These are phyloP conservation scores for Plantago major DNA, from an alignment of 257 asterid genomes.

Conservation along the genomic window DNA sequence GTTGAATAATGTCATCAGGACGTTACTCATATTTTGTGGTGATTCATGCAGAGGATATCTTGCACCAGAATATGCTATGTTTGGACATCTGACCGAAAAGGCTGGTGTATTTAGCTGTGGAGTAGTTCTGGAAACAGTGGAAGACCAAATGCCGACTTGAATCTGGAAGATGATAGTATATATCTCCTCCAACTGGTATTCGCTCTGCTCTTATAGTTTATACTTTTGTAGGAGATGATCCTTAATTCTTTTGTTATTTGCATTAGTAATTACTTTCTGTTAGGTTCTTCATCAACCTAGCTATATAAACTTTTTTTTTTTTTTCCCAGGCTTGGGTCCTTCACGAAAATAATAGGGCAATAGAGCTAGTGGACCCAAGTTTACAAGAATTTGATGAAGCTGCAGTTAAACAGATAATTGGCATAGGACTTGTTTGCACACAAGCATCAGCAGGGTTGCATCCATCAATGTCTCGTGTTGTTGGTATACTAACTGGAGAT, in stretches of 20 bases:
- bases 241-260: too few relatives aligned
- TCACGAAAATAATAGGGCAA: conserved; percentile 21
- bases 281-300: background rate
- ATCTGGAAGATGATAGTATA: conserved; percentile 40
- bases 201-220: too few relatives aligned
- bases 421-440: conserved; percentile 53
- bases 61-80: conserved; percentile 75
- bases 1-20: too few relatives aligned
- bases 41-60: conserved; percentile 48
- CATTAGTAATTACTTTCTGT: too few relatives aligned
- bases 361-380: conserved; percentile 23
- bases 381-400: conserved; percentile 22
- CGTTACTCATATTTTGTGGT: too few relatives aligned
- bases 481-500: conserved; percentile 66
- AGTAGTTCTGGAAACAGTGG: conserved; percentile 62
- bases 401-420: conserved; percentile 43
- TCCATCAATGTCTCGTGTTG: conserved; percentile 61
- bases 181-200: conserved; percentile 76
- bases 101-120: conserved; percentile 63
- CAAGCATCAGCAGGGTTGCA: conserved; percentile 47
- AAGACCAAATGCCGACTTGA: conserved; percentile 53
- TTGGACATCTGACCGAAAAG: conserved; percentile 68
- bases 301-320: background rate
- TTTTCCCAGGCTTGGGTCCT: conserved; percentile 19
- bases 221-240: too few relatives aligned